phyloP scores from a whole-genome alignment of 1,284 basidiomycete genomes.

The Polyporus tsugae region DNA sequence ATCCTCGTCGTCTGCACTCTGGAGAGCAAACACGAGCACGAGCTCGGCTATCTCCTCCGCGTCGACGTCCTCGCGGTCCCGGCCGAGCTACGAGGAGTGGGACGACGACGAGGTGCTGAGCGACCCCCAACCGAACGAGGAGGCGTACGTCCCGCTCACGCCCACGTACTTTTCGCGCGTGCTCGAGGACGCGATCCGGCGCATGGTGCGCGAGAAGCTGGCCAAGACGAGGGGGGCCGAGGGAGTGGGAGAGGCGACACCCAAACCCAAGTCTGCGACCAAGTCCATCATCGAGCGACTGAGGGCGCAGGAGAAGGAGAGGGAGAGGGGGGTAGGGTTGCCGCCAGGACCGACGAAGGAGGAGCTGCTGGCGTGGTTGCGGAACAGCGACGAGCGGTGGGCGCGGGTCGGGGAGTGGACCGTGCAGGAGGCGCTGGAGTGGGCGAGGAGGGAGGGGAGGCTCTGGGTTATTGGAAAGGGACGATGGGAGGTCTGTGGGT shows the following conservation, averaged over 20 bases:
- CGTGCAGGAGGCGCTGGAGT: slow-evolving; percentile 64
- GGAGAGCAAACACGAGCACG: slow-evolving; percentile 50
- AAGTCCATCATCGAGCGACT: slow-evolving; percentile 28
- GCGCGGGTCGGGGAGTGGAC: slow-evolving; percentile 65
- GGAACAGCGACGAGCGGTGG: slow-evolving; percentile 67
- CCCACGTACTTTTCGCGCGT: slow-evolving; percentile 54
- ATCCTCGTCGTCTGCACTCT: slow-evolving; percentile 41
- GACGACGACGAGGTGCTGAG: slow-evolving; percentile 57
- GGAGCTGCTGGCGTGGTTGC: slow-evolving; percentile 56
- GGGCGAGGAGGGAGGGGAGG: slow-evolving; percentile 52
- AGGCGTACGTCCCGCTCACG: slow-evolving; percentile 70
- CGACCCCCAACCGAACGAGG: slow-evolving; percentile 66
- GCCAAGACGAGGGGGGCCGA: slow-evolving; percentile 3
- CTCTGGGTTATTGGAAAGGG: slow-evolving; percentile 55
- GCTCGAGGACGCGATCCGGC: slow-evolving; percentile 55
- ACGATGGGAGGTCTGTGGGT: slow-evolving; percentile 49
- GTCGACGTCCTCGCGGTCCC: slow-evolving; percentile 19
- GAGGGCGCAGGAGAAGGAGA: slow-evolving; percentile 21
- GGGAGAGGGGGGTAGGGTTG: slow-evolving; percentile 9
- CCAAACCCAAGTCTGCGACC: slow-evolving; percentile 10
- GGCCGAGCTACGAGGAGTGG: slow-evolving; percentile 40
- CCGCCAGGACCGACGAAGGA: slow-evolving; percentile 54
- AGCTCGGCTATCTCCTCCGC: slow-evolving; percentile 41
- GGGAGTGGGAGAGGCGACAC: slow-evolving; percentile 11
- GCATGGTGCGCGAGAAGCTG: slow-evolving; percentile 40